phyloP scores from a whole-genome alignment of 1,284 basidiomycete genomes.

The Moniliophthora roreri region DNA sequence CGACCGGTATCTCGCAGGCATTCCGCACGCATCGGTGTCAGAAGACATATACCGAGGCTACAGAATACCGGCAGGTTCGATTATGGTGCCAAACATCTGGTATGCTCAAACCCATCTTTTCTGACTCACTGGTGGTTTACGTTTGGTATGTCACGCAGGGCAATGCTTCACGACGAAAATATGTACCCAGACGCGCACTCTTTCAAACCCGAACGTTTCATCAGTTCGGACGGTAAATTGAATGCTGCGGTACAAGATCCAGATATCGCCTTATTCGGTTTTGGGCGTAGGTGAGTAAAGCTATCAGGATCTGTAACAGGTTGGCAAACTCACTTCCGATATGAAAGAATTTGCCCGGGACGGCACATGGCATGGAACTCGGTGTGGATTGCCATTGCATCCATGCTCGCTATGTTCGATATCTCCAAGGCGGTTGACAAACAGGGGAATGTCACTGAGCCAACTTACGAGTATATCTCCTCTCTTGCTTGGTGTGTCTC shows the following conservation, averaged over 20 bases:
- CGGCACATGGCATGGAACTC: conserved; percentile 40
- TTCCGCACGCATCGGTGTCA: conserved; percentile 24
- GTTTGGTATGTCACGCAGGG: conserved; percentile 7
- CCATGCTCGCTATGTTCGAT: conserved; percentile 36
- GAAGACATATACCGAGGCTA: conserved; percentile 34
- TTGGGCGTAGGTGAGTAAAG: conserved; percentile 34
- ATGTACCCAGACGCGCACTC: conserved; percentile 31
- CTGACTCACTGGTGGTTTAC: neutral
- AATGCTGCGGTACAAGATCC: conserved; percentile 27
- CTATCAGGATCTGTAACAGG: too few species aligned
- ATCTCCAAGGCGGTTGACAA: conserved; percentile 32
- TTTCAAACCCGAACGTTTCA: conserved; percentile 39
- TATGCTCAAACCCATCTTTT: conserved; percentile 10
- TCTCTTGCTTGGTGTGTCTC: conserved; percentile 14
- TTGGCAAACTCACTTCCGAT: neutral
- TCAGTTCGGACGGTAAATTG: conserved; percentile 30
- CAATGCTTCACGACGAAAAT: conserved; percentile 19
- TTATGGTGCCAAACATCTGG: conserved; percentile 30
- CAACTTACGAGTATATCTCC: conserved; percentile 13
- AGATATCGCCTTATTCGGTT: conserved; percentile 29
- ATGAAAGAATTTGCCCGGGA: conserved; percentile 39
- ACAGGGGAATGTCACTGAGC: conserved; percentile 24
- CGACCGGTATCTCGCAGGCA: conserved; percentile 14
- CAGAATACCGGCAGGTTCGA: conserved; percentile 33
- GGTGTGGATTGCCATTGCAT: conserved; percentile 38